Conservation (phyloP, 2,329 filamentous ascomycete genomes). For the Penicillium sp. region DNA sequence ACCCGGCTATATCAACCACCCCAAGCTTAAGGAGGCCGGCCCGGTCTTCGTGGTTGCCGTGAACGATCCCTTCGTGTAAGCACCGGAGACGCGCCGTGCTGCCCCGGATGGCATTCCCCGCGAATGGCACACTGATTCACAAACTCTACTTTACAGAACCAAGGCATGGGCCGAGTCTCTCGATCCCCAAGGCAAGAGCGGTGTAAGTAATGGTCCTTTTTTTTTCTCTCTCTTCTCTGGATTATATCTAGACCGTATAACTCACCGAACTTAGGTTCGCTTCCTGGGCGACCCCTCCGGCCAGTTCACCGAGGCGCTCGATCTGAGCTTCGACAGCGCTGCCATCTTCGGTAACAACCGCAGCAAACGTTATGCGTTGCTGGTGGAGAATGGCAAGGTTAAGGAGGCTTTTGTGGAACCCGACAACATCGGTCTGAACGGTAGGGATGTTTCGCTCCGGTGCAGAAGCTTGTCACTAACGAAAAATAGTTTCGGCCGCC, state of each 20-base stretch:
- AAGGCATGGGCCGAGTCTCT: slow-evolving; percentile 84
- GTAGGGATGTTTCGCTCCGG: slow-evolving; percentile 51
- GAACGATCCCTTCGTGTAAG: slow-evolving; percentile 94
- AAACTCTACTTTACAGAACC: slow-evolving; percentile 61
- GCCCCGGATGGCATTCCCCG: not conserved
- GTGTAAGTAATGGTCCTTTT: slow-evolving; percentile 60
- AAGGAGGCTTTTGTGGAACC: slow-evolving; percentile 81
- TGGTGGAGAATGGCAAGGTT: slow-evolving; percentile 84
- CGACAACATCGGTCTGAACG: slow-evolving; percentile 80
- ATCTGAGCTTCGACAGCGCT: slow-evolving; percentile 78
- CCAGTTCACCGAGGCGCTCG: slow-evolving; percentile 80
- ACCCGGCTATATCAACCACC: slow-evolving; percentile 82
- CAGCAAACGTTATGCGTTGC: slow-evolving; percentile 85
- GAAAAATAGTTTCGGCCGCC: slow-evolving; percentile 50
- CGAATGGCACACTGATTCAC: slow-evolving; percentile 6
- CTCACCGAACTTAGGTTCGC: slow-evolving; percentile 65
- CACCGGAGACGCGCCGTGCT: slow-evolving; percentile 18
- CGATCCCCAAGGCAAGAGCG: slow-evolving; percentile 74
- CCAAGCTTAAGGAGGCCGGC: slow-evolving; percentile 77
- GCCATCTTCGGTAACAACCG: slow-evolving; percentile 80
- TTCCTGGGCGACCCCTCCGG: slow-evolving; percentile 84
- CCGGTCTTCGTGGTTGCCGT: slow-evolving; percentile 88
- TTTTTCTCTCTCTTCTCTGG: no score
- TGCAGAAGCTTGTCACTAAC: slow-evolving; percentile 10
- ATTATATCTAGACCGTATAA: not conserved